These are phyloP conservation scores for Furcasterigmium furcatum DNA, from an alignment of 2,329 filamentous ascomycete genomes.

Conservation along the genomic window DNA sequence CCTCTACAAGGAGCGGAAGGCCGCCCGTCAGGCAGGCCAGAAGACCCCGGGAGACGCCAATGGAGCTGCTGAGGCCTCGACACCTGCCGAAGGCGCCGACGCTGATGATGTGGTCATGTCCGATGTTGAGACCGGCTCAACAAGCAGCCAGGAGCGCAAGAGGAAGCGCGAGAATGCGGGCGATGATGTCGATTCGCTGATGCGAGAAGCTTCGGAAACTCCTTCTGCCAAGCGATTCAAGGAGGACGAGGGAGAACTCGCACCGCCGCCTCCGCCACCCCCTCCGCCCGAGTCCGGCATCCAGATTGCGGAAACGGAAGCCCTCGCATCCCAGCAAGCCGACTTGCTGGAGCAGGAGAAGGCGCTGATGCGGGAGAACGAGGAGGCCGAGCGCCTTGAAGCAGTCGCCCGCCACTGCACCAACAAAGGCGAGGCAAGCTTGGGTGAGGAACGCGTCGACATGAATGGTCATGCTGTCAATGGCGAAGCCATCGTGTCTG, in stretches of 20 bases:
- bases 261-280: slow-evolving; percentile 46
- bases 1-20: slow-evolving; percentile 67
- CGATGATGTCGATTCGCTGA: slow-evolving; percentile 36
- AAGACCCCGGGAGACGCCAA: slow-evolving; percentile 16
- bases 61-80: slow-evolving; percentile 9
- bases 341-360: slow-evolving; percentile 47
- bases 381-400: slow-evolving; percentile 50
- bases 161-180: slow-evolving; percentile 55
- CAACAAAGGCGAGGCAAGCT: slow-evolving; percentile 1
- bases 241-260: slow-evolving; percentile 32
- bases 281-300: slow-evolving; percentile 35
- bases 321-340: slow-evolving; percentile 37
- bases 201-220: slow-evolving; percentile 48
- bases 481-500: neutral
- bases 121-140: slow-evolving; percentile 41
- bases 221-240: slow-evolving; percentile 51
- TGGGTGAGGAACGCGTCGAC: neutral
- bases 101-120: slow-evolving; percentile 34
- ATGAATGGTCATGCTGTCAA: neutral
- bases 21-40: slow-evolving; percentile 58
- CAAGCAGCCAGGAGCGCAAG: slow-evolving; percentile 54
- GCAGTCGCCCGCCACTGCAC: slow-evolving; percentile 34
- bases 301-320: slow-evolving; percentile 23
- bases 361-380: slow-evolving; percentile 48
- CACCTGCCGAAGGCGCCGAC: slow-evolving; percentile 6